Conservation (phyloP, 805 yeast genomes). For the Metschnikowia noctiluminum region DNA sequence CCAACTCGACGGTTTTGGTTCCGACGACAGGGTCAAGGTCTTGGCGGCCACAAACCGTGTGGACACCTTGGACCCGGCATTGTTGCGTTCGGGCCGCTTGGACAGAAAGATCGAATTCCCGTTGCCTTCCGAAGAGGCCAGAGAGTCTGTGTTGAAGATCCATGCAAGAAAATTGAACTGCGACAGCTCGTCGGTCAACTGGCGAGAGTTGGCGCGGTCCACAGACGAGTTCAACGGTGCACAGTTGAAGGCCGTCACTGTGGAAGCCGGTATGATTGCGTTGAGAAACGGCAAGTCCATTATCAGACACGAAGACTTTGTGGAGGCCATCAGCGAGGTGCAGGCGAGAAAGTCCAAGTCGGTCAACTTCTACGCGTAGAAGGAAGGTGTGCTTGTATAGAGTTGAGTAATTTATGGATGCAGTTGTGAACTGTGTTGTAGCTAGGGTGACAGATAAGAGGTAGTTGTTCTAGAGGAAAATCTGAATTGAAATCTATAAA, state of each 20-base stretch:
- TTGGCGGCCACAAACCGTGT: conserved; percentile 22
- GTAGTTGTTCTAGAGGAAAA: neutral
- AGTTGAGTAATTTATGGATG: too few relatives aligned
- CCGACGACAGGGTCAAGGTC: conserved; percentile 44
- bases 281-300: conserved; percentile 88
- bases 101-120: conserved; percentile 69
- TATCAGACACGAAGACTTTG: conserved; percentile 95
- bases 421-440: too few relatives aligned
- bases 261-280: conserved; percentile 99
- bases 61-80: conserved; percentile 22
- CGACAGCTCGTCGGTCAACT: conserved; percentile 79
- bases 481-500: neutral
- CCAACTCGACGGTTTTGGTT: conserved; percentile 22
- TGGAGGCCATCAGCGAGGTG: conserved; percentile 96
- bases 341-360: conserved; percentile 96
- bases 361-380: conserved; percentile 92
- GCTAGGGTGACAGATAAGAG: neutral
- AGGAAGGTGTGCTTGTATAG: neutral
- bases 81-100: conserved; percentile 23
- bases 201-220: conserved; percentile 97
- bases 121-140: conserved; percentile 93
- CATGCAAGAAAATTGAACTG: conserved; percentile 97
- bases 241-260: conserved; percentile 96
- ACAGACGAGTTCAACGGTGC: conserved; percentile 99
- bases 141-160: conserved; percentile 94